phyloP scores from a whole-genome alignment of 305 asterid genomes.

The Ajuga reptans region DNA sequence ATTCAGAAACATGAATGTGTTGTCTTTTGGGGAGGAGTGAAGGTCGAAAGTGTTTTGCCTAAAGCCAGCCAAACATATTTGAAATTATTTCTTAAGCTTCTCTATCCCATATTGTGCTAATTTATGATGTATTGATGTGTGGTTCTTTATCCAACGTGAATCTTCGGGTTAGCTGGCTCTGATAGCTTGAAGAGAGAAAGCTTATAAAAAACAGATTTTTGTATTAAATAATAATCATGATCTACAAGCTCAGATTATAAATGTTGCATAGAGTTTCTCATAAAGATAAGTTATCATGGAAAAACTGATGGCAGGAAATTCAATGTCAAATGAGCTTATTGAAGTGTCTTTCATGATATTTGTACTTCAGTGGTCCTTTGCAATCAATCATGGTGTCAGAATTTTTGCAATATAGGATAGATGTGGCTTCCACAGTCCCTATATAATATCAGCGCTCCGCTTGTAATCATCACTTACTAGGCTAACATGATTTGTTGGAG shows the following conservation, averaged over 20 bases:
- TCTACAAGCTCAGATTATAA: not conserved
- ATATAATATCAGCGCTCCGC: not conserved
- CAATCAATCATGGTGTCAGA: not conserved
- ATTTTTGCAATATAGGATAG: not conserved
- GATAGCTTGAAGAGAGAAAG: not conserved
- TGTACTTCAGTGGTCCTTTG: not conserved
- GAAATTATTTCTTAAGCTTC: too few relatives aligned
- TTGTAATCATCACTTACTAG: not conserved
- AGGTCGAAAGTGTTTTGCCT: too few relatives aligned
- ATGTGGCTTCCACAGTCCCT: not conserved
- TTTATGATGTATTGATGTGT: too few relatives aligned
- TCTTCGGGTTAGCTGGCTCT: not conserved
- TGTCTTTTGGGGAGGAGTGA: too few relatives aligned
- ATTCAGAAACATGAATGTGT: too few relatives aligned
- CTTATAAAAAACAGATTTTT: not conserved
- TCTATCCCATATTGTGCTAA: too few relatives aligned
- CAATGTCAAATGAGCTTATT: not conserved
- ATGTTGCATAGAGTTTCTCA: not conserved
- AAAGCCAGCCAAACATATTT: too few relatives aligned
- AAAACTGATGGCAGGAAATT: not conserved
- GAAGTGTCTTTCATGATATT: not conserved
- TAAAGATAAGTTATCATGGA: not conserved
- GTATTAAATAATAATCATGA: not conserved
- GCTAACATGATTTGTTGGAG: not conserved
- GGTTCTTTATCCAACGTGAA: not conserved